These are phyloP conservation scores for Allium sativum DNA, from an alignment of 106 monocot genomes.

Conservation along the genomic window DNA sequence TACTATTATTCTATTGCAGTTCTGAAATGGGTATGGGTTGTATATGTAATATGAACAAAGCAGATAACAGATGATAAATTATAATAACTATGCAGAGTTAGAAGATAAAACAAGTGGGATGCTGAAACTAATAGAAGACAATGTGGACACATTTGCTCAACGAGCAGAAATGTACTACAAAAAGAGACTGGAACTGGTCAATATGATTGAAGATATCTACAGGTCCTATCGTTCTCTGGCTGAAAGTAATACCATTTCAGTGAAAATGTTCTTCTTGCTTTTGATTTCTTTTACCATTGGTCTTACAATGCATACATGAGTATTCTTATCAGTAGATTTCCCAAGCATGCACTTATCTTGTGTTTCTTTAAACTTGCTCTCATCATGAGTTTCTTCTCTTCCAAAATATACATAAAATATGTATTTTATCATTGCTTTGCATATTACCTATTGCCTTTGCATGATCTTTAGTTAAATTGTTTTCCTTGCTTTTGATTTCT, in stretches of 20 bases:
- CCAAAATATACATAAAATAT: too few species aligned
- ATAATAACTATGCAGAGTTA: slow-evolving; percentile 25
- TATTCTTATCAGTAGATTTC: background rate
- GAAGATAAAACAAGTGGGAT: slow-evolving; percentile 61
- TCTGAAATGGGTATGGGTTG: too few species aligned
- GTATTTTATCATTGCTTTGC: background rate
- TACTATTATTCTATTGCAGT: too few species aligned
- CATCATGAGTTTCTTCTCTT: too few species aligned
- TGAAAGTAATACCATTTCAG: slow-evolving; percentile 30
- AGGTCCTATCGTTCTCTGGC: slow-evolving; percentile 57
- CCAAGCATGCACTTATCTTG: background rate
- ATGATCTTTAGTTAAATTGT: background rate
- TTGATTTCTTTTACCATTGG: background rate
- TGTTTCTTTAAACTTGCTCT: too few species aligned
- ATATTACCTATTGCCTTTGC: background rate
- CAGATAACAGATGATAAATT: too few species aligned
- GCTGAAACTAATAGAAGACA: slow-evolving; percentile 68
- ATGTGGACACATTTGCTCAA: slow-evolving; percentile 65
- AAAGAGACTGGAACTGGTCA: slow-evolving; percentile 62
- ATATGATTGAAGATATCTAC: slow-evolving; percentile 63
- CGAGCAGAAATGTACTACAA: slow-evolving; percentile 83
- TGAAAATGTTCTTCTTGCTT: background rate
- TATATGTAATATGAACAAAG: background rate
- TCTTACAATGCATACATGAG: background rate
- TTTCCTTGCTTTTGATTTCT: background rate